A percentile compares a stretch with the other conserved stretches of the same genome.
Evolutionary conservation across 2,329 filamentous ascomycete genomes (phyloP).

Genomic region (Lasiodiplodia sp.): DNA sequence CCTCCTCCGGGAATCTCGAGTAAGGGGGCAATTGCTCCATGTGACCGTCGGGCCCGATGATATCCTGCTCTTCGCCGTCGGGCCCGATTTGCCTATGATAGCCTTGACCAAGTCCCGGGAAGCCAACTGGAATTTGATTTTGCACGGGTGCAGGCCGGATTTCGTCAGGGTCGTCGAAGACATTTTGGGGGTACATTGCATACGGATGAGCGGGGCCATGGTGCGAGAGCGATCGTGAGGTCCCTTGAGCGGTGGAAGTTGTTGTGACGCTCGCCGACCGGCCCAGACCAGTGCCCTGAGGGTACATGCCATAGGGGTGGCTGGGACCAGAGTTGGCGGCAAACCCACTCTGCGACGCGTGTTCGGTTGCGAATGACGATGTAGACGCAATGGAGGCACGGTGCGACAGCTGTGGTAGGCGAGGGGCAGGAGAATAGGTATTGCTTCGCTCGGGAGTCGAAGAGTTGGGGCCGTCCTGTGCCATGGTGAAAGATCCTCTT

Average conservation of each 20-base stretch:
- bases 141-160: slow-evolving; percentile 38
- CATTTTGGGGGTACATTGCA: slow-evolving; percentile 83
- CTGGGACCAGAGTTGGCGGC: slow-evolving; percentile 72
- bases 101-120: slow-evolving; percentile 69
- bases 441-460: slow-evolving; percentile 34
- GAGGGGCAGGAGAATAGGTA: slow-evolving; percentile 37
- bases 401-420: slow-evolving; percentile 37
- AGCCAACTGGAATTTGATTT: slow-evolving; percentile 71
- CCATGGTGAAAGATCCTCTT: slow-evolving; percentile 32
- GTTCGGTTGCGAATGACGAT: slow-evolving; percentile 51
- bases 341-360: slow-evolving; percentile 68
- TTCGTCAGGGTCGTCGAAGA: slow-evolving; percentile 61
- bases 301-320: slow-evolving; percentile 85
- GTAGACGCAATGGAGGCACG: slow-evolving; percentile 48
- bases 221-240: slow-evolving; percentile 65
- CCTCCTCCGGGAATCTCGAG: slow-evolving; percentile 83
- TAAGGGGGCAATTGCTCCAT: slow-evolving; percentile 92
- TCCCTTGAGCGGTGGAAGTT: slow-evolving; percentile 69
- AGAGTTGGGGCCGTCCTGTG: slow-evolving; percentile 34
- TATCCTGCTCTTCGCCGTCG: slow-evolving; percentile 85
- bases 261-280: slow-evolving; percentile 74
- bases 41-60: slow-evolving; percentile 87
- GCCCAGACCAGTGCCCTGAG: slow-evolving; percentile 67
- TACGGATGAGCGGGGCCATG: slow-evolving; percentile 84
- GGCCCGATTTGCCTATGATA: slow-evolving; percentile 79